phyloP scores from a whole-genome alignment of 2,329 filamentous ascomycete genomes.

The Trichoderma brevicompactum region DNA sequence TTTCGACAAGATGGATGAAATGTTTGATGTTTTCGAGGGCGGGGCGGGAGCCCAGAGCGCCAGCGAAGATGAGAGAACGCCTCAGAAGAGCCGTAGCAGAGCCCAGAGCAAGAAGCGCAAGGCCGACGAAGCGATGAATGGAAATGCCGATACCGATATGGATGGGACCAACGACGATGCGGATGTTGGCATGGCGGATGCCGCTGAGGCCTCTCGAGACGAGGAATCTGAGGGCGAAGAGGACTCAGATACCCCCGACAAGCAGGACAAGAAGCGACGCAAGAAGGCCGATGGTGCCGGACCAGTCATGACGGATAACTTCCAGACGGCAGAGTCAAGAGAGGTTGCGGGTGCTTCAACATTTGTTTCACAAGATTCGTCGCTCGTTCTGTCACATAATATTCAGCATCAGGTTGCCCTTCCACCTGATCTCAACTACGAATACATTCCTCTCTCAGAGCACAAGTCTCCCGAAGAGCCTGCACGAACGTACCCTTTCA shows the following conservation, averaged over 20 bases:
- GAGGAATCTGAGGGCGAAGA: constrained; percentile 44
- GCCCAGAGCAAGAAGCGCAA: constrained; percentile 83
- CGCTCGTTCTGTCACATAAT: constrained; percentile 90
- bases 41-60: constrained; percentile 48
- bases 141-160: constrained; percentile 18
- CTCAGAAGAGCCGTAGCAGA: constrained; percentile 56
- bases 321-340: constrained; percentile 92
- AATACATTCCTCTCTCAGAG: constrained; percentile 91
- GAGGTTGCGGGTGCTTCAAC: constrained; percentile 83
- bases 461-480: constrained; percentile 89
- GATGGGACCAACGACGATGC: constrained; percentile 29
- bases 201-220: constrained; percentile 47
- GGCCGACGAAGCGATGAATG: constrained; percentile 77
- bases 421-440: constrained; percentile 90
- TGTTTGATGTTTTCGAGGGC: constrained; percentile 83
- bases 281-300: constrained; percentile 67
- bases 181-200: constrained; percentile 48
- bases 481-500: constrained; percentile 83
- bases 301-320: constrained; percentile 87
- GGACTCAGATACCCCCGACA: constrained; percentile 51
- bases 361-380: constrained; percentile 65
- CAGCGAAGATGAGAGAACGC: constrained; percentile 50
- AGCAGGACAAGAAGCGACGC: constrained; percentile 65
- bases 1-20: constrained; percentile 66
- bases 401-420: constrained; percentile 97